Percentiles rank a stretch among this genome's conserved stretches.
phyloP scores from a whole-genome alignment of 2,329 filamentous ascomycete genomes.

The Xylaria sp. region DNA sequence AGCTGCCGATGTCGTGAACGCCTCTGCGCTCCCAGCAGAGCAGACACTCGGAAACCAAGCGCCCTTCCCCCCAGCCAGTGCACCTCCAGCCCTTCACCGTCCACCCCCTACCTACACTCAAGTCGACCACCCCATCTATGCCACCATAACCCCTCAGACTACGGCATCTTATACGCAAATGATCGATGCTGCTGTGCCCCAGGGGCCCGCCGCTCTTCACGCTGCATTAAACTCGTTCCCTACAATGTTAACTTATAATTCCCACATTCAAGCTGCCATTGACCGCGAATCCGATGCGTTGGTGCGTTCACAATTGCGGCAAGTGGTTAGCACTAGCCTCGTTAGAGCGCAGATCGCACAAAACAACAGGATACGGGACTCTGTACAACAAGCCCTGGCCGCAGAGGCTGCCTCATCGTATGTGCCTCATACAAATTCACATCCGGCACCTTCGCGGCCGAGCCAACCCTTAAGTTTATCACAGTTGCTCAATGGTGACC shows the following conservation, averaged over 20 bases:
- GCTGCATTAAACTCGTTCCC: constrained; percentile 61
- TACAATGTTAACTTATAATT: constrained; percentile 60
- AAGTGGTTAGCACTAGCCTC: constrained; percentile 60
- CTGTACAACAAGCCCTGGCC: constrained; percentile 43
- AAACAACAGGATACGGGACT: constrained; percentile 47
- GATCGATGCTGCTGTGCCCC: constrained; percentile 65
- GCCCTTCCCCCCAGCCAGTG: constrained; percentile 43
- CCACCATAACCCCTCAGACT: constrained; percentile 51
- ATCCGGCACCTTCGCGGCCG: constrained; percentile 26
- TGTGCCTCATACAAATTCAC: constrained; percentile 15
- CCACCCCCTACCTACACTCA: constrained; percentile 45
- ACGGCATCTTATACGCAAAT: constrained; percentile 60
- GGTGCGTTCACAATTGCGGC: constrained; percentile 60
- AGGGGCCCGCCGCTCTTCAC: constrained; percentile 60
- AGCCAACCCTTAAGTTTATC: constrained; percentile 33
- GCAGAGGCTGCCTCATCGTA: constrained; percentile 26
- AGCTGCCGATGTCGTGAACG: constrained; percentile 25
- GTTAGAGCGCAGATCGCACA: constrained; percentile 60
- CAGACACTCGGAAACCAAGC: constrained; percentile 32
- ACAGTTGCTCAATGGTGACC: constrained; percentile 30
- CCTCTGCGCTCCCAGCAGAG: constrained; percentile 26
- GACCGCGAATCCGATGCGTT: constrained; percentile 62
- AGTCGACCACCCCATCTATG: constrained; percentile 49
- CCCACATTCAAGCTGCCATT: constrained; percentile 62
- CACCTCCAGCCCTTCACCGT: constrained; percentile 44